Conservation (phyloP, 2,329 filamentous ascomycete genomes). For the Paecilomyces sp. region DNA sequence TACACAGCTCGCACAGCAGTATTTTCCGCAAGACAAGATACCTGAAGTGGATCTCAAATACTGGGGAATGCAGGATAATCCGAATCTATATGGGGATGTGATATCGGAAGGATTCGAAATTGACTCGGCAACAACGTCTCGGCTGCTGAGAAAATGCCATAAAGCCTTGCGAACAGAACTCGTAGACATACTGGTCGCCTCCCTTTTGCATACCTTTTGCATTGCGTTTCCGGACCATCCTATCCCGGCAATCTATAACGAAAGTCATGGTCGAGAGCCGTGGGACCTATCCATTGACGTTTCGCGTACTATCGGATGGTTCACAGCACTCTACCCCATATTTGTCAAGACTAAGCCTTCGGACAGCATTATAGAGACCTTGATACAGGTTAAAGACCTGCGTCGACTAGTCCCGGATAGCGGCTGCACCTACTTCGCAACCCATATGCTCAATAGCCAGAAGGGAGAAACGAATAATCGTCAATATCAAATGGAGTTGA, state of each 20-base stretch:
- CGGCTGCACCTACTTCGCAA: conserved; percentile 31
- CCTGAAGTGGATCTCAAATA: conserved; percentile 25
- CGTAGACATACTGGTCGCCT: conserved; percentile 29
- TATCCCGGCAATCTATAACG: conserved; percentile 39
- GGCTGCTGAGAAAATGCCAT: conserved; percentile 25
- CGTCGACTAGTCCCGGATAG: conserved; percentile 30
- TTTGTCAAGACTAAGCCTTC: conserved; percentile 21
- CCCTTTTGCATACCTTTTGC: conserved; percentile 38
- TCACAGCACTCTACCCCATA: conserved; percentile 43
- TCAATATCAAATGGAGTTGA: conserved; percentile 37
- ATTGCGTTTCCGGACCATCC: conserved; percentile 34
- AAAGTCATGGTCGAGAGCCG: conserved; percentile 42
- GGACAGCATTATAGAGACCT: conserved; percentile 21
- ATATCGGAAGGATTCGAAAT: conserved; percentile 27
- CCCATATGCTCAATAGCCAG: conserved; percentile 20
- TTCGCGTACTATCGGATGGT: conserved; percentile 46
- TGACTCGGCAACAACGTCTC: conserved; percentile 16
- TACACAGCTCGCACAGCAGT: conserved; percentile 7
- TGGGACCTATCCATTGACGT: conserved; percentile 41
- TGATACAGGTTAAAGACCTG: conserved; percentile 31
- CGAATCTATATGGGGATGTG: conserved; percentile 29
- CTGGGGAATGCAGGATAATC: conserved; percentile 24
- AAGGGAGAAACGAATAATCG: conserved; percentile 23
- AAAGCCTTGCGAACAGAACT: conserved; percentile 26
- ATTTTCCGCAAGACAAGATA: conserved; percentile 11